These are phyloP conservation scores for Excoecaria agallocha DNA, from an alignment of 345 rosid genomes.

Conservation along the genomic window DNA sequence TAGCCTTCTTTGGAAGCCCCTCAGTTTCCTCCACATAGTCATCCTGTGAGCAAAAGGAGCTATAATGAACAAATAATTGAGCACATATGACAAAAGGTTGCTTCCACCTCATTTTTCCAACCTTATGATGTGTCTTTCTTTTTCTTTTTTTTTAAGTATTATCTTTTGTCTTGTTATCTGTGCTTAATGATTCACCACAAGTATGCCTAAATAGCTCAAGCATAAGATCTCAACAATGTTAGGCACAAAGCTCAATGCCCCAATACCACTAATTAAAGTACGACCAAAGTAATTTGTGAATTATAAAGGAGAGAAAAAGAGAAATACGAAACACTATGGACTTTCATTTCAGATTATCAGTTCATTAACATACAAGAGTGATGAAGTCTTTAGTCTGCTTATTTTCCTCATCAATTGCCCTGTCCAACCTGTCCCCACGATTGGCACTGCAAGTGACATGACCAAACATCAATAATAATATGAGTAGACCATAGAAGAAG, in stretches of 20 bases:
- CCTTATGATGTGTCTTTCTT: too few species aligned
- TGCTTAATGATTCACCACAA: constrained; percentile 2
- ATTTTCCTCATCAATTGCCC: constrained; percentile 59
- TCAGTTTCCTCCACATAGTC: constrained; percentile 55
- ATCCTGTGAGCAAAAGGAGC: constrained; percentile 34
- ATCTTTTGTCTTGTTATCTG: neutral
- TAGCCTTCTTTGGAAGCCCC: constrained; percentile 48
- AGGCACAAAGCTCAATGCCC: neutral
- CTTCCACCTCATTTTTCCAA: neutral
- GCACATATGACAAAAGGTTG: neutral
- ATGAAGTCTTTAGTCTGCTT: constrained; percentile 61
- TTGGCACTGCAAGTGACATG: constrained; percentile 35
- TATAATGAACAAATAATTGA: constrained; percentile 14
- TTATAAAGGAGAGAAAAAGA: neutral
- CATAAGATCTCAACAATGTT: neutral
- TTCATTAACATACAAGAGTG: constrained; percentile 53
- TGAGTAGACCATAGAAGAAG: neutral
- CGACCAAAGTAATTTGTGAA: neutral
- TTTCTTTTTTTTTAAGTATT: neutral
- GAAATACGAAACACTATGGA: neutral
- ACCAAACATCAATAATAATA: neutral
- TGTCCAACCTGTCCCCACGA: constrained; percentile 60
- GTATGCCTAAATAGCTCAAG: neutral
- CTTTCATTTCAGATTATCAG: constrained; percentile 9
- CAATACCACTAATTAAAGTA: neutral